Conservation (phyloP, 176 grass and related monocot genomes). For the sorghum (Sorghum bicolor) region DNA sequence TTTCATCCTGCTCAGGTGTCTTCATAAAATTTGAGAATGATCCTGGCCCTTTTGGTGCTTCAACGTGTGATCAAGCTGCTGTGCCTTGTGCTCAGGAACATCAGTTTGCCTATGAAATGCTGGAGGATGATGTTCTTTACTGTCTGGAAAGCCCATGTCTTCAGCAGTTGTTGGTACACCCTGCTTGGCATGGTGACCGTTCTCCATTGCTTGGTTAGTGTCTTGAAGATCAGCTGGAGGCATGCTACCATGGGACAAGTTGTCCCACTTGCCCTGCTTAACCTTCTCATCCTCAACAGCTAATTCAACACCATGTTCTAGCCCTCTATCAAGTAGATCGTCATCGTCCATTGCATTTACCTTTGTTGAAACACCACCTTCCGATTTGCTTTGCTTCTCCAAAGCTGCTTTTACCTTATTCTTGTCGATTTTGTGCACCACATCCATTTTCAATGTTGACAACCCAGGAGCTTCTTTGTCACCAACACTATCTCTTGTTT, state of each 20-base stretch:
- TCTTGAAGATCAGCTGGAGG: constrained; percentile 22
- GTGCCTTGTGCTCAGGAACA: not conserved
- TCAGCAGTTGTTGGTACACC: constrained; percentile 26
- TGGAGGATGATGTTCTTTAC: constrained; percentile 18
- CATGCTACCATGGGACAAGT: constrained; percentile 11
- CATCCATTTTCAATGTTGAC: constrained; percentile 58
- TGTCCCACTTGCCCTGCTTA: constrained; percentile 39
- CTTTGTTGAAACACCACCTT: constrained; percentile 55
- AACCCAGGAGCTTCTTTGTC: constrained; percentile 41
- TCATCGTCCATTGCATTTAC: constrained; percentile 72
- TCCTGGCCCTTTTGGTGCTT: constrained; percentile 13
- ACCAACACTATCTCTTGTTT: constrained; percentile 26
- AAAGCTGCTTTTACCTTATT: constrained; percentile 82
- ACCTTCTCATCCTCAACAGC: constrained; percentile 71
- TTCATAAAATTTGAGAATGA: constrained; percentile 1
- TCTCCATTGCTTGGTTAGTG: constrained; percentile 32
- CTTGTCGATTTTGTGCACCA: constrained; percentile 74
- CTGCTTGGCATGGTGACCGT: constrained; percentile 32
- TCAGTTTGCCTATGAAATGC: constrained; percentile 32
- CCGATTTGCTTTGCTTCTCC: constrained; percentile 73
- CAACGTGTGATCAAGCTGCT: constrained; percentile 1
- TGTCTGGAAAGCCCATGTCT: constrained; percentile 42
- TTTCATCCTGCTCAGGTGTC: constrained; percentile 21
- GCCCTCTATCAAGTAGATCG: constrained; percentile 74
- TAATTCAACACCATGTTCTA: constrained; percentile 84